Evolutionary conservation across 768 basidiomycete species (phyloP).

Genomic region (Austroboletus eburneus): DNA sequence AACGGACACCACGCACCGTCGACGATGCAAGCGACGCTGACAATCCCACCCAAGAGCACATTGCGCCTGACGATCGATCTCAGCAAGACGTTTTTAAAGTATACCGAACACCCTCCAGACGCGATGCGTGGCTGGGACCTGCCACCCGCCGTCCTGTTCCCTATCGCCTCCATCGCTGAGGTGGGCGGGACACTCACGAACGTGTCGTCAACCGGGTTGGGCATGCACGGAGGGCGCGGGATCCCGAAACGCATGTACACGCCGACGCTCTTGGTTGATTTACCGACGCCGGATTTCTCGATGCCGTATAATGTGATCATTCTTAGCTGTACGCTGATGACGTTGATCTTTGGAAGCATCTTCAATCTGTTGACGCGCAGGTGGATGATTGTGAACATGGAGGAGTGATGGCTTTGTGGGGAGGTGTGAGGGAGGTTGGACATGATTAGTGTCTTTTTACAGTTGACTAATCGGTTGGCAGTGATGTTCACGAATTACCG

Average conservation of each 20-base stretch:
- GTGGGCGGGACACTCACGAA: no score
- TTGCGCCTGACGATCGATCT: constrained; percentile 69
- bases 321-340: constrained; percentile 86
- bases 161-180: no score
- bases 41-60: constrained; percentile 63
- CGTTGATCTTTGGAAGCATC: constrained; percentile 88
- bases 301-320: constrained; percentile 99
- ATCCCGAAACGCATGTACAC: constrained; percentile 62
- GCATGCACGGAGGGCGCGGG: no score
- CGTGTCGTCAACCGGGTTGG: no score
- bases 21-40: constrained; percentile 66
- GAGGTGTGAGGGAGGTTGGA: no score
- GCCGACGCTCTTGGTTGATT: constrained; percentile 74
- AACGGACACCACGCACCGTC: constrained; percentile 41
- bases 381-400: constrained; percentile 56
- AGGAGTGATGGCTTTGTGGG: constrained; percentile 11
- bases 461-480: no score
- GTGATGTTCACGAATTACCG: no score
- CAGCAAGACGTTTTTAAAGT: constrained; percentile 80
- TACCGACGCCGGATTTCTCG: constrained; percentile 98
- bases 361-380: constrained; percentile 83
- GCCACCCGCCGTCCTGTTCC: constrained; percentile 75
- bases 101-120: constrained; percentile 95
- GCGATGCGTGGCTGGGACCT: constrained; percentile 94
- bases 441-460: no score